Evolutionary conservation across 2,329 filamentous ascomycete genomes (phyloP).

Genomic region (Alternaria brassicicola): DNA sequence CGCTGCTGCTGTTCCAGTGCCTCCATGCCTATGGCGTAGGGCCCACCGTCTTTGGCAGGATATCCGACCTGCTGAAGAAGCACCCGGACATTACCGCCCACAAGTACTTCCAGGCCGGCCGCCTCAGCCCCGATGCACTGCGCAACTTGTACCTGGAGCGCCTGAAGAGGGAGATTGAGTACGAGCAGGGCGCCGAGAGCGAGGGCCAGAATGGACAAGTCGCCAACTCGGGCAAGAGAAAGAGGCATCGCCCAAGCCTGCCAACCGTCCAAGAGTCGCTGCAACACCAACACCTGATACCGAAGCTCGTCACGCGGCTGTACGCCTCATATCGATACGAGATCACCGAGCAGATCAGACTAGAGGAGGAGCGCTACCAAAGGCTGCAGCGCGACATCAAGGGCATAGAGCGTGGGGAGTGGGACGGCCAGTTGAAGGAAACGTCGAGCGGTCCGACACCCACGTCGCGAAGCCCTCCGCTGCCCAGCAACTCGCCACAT

Average conservation of each 20-base stretch:
- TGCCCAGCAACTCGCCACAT: conserved; percentile 34
- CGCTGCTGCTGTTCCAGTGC: conserved; percentile 82
- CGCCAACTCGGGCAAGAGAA: conserved; percentile 70
- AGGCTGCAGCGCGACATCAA: conserved; percentile 70
- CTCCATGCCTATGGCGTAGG: conserved; percentile 71
- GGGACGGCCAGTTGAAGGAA: conserved; percentile 53
- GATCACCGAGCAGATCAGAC: conserved; percentile 71
- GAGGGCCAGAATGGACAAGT: conserved; percentile 41
- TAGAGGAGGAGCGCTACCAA: conserved; percentile 73
- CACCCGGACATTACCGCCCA: conserved; percentile 75
- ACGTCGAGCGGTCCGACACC: conserved; percentile 29
- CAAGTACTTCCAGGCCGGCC: conserved; percentile 72
- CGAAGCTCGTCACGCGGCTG: conserved; percentile 72
- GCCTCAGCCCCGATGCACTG: conserved; percentile 78
- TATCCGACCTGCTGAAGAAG: conserved; percentile 75
- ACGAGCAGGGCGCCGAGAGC: conserved; percentile 56
- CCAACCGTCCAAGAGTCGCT: conserved; percentile 70
- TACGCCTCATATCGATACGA: conserved; percentile 76
- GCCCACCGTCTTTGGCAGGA: conserved; percentile 69
- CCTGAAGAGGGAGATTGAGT: conserved; percentile 72
- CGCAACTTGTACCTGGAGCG: conserved; percentile 78
- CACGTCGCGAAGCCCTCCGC: conserved; percentile 32
- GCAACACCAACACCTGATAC: conserved; percentile 71
- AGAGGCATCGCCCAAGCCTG: conserved; percentile 66
- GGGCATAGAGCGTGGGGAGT: conserved; percentile 67